A percentile compares a stretch with the other conserved stretches of the same genome.
phyloP scores from a whole-genome alignment of 2,329 filamentous ascomycete genomes.

The Chaetomium olivaceum region DNA sequence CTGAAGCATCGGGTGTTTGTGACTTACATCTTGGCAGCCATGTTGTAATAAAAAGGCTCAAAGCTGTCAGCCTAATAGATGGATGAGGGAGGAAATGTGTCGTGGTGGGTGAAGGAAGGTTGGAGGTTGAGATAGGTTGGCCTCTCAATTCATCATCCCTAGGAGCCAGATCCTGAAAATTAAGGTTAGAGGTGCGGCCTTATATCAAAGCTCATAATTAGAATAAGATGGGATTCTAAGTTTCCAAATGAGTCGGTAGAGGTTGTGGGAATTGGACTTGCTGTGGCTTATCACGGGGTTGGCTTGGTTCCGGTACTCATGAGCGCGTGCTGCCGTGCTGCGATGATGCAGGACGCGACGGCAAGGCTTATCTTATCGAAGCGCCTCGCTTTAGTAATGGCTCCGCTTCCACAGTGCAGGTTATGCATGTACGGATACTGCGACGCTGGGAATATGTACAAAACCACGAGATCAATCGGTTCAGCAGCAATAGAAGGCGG shows the following conservation, averaged over 20 bases:
- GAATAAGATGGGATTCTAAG: neutral
- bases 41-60: conserved; percentile 14
- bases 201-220: neutral
- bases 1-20: conserved; percentile 17
- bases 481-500: neutral
- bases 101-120: neutral
- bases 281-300: neutral
- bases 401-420: neutral
- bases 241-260: neutral
- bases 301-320: neutral
- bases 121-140: neutral
- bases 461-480: neutral
- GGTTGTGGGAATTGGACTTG: neutral
- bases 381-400: neutral
- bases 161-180: neutral
- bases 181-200: neutral
- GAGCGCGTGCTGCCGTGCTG: neutral
- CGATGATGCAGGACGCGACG: conserved; percentile 17
- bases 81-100: neutral
- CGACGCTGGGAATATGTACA: neutral
- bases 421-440: neutral
- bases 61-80: neutral
- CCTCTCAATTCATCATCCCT: neutral
- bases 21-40: conserved; percentile 35
- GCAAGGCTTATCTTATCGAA: conserved; percentile 11